Evolutionary conservation across 306 rosid genomes (phyloP), one percentile per base, ranked within the genome.

Genomic region (Medicago ruthenica): DNA sequence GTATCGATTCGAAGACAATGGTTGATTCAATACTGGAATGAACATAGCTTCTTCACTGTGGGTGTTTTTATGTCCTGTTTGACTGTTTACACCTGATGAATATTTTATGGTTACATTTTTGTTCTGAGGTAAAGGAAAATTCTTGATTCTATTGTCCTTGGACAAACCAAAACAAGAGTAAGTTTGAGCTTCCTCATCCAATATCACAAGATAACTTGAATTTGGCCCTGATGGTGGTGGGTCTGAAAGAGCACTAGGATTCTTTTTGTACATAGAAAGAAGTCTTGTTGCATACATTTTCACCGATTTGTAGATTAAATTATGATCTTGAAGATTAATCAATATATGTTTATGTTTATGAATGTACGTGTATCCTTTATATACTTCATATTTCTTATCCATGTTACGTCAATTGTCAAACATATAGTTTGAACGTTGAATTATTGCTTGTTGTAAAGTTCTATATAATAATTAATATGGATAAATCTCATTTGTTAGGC

Each of bases 21-120:
- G 93, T 14, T 82, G 88, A 74, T 84, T 78, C 16, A 88, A 76
- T 7, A 90, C 93, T 1, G 97, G 96, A 75, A 92, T 76, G 72
- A 90, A 84, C 84, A 59, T 22, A 24, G 9, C 39, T 59, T 22
- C 1, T 59, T 59, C 65, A 11, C 1, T 0, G 13, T 22, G 0
- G 0, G 65, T 12, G 39, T 59, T 0, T 2, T 11, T 0, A 34
- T 34, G 37, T 34, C 37, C 37, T 2, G 37, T 34, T 34, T 34
- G 37, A 6, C 37, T 34, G 37, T 34, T 34, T 34, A 34, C 17
- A 5, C 65, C 39, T 6, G 0, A 3, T 15, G 67, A 61, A 61
- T 61, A n/a, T 0, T 9, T 6, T 27, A 80, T 13, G 3, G 73
- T 77, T 60, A 86, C 79, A 59, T 77, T 44, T 73, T 67, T 83